Percentiles rank a stretch among this genome's conserved stretches.
These are phyloP conservation scores for Fragilaria crotonensis DNA, from an alignment of 108 stramenopile species.

Conservation along the genomic window DNA sequence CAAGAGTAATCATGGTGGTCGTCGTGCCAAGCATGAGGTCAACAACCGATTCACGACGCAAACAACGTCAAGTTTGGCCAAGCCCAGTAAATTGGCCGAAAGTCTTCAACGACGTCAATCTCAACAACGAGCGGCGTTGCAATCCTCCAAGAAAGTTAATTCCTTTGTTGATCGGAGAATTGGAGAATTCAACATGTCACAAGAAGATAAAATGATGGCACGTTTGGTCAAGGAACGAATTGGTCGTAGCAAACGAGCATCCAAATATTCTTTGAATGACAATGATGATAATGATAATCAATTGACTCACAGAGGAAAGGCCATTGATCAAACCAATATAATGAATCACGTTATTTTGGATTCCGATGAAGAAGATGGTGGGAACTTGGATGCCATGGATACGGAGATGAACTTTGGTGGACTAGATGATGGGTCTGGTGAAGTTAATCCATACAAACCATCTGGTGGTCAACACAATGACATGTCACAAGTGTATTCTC, in stretches of 20 bases:
- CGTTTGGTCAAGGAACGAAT: conserved; percentile 71
- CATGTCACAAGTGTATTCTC: conserved; percentile 53
- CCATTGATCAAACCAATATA: conserved; percentile 50
- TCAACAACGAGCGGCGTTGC: conserved; percentile 18
- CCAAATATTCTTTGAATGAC: conserved; percentile 57
- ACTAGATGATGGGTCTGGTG: conserved; percentile 21
- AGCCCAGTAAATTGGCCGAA: conserved; percentile 13
- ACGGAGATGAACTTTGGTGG: conserved; percentile 91
- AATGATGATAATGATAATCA: conserved; percentile 22
- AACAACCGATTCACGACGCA: conserved; percentile 48
- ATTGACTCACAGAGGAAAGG: conserved; percentile 85
- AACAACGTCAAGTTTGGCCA: conserved; percentile 27
- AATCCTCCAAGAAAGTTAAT: conserved; percentile 52
- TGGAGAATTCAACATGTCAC: conserved; percentile 52
- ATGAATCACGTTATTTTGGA: conserved; percentile 50
- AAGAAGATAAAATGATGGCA: conserved; percentile 64
- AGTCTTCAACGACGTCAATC: conserved; percentile 29
- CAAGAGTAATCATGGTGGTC: conserved; percentile 37
- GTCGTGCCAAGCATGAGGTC: conserved; percentile 60
- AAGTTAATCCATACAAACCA: conserved; percentile 45
- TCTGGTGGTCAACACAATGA: conserved; percentile 14
- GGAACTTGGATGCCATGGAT: conserved; percentile 66
- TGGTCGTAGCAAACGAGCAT: conserved; percentile 41
- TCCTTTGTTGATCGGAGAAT: conserved; percentile 73
- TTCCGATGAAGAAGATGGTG: conserved; percentile 71